phyloP scores from a whole-genome alignment of 2,329 filamentous ascomycete genomes.

The Aspergillus sp. region DNA sequence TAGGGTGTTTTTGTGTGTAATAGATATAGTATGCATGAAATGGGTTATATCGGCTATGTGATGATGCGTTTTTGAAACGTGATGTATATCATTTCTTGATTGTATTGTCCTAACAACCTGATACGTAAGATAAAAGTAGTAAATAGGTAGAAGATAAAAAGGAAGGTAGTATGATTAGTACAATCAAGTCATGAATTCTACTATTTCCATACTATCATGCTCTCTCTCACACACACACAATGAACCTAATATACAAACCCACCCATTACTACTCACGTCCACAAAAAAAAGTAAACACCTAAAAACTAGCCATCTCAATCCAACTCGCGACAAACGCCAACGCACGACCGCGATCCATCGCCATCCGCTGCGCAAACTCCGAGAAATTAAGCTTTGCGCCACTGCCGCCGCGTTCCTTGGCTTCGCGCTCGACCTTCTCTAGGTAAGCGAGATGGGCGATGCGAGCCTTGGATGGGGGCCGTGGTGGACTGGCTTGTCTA shows the following conservation, averaged over 20 bases:
- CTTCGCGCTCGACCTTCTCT: constrained; percentile 67
- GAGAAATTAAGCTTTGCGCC: constrained; percentile 71
- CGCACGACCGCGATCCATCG: constrained; percentile 65
- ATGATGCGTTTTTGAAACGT: too few species aligned
- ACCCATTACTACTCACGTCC: not conserved
- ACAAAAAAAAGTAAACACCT: not conserved
- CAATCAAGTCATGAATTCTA: not conserved
- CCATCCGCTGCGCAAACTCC: constrained; percentile 78
- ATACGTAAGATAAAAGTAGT: too few species aligned
- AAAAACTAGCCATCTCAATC: constrained; percentile 75
- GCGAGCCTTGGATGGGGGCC: constrained; percentile 28
- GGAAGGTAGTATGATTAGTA: too few species aligned
- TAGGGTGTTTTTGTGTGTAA: not conserved
- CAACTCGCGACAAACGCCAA: constrained; percentile 84
- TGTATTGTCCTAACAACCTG: too few species aligned
- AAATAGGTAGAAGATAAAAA: not conserved
- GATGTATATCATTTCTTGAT: not conserved
- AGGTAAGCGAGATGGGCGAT: constrained; percentile 54
- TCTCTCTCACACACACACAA: not conserved
- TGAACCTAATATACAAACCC: not conserved
- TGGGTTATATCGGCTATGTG: not conserved
- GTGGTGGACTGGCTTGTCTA: constrained; percentile 18
- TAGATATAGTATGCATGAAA: not conserved
- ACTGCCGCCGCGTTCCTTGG: constrained; percentile 71
- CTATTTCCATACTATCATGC: not conserved